phyloP scores from a whole-genome alignment of 108 stramenopile genomes.

The Aurantiochytrium sp. region DNA sequence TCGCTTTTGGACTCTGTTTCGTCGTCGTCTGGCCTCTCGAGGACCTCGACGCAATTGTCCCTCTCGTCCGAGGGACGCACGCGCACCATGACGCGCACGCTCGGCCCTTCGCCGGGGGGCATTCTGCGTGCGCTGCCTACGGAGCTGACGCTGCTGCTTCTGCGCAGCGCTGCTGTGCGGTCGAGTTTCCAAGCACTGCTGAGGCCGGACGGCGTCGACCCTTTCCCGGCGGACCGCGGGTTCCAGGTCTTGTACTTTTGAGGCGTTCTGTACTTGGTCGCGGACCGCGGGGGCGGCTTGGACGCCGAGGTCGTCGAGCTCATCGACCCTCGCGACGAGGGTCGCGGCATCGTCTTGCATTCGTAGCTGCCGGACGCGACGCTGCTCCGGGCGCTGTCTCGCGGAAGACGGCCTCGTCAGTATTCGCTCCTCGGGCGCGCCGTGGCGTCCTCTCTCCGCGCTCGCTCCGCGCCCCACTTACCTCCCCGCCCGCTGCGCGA shows the following conservation, averaged over 20 bases:
- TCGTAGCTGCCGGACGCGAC: background rate
- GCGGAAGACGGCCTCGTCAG: background rate
- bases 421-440: background rate
- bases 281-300: background rate
- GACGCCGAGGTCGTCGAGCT: background rate
- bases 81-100: constrained; percentile 7
- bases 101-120: background rate
- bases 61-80: background rate
- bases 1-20: background rate
- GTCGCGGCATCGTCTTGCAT: background rate
- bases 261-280: background rate
- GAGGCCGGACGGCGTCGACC: background rate
- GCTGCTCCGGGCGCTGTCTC: background rate
- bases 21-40: background rate
- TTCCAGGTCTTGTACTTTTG: background rate
- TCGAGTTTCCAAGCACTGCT: background rate
- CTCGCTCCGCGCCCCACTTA: background rate
- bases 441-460: background rate
- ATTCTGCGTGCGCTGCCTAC: background rate
- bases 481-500: background rate
- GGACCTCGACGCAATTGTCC: background rate
- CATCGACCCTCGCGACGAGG: background rate
- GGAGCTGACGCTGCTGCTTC: background rate
- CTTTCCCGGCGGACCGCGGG: background rate
- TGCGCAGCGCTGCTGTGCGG: background rate